phyloP scores from a whole-genome alignment of 768 basidiomycete species.

The Macrolepiota dolichaula region DNA sequence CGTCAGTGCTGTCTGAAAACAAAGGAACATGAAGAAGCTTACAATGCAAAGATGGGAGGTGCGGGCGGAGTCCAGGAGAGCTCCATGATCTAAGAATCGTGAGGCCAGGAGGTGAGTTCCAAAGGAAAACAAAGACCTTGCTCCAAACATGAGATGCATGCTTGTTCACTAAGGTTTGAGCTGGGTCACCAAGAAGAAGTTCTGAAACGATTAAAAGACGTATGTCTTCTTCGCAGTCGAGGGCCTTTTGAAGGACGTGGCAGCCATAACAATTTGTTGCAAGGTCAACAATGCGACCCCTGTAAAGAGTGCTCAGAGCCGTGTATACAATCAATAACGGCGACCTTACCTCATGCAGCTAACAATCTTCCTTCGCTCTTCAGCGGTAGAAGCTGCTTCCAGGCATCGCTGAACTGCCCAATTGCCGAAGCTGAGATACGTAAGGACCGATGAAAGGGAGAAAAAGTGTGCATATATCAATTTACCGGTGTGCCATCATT shows the following conservation, averaged over 20 bases:
- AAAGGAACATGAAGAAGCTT: constrained; percentile 23
- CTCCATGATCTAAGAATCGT: constrained; percentile 71
- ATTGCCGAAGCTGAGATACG: constrained; percentile 69
- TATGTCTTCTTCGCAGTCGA: constrained; percentile 88
- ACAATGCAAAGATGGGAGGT: constrained; percentile 87
- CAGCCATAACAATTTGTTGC: constrained; percentile 90
- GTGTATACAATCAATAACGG: neutral
- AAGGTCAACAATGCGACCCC: constrained; percentile 81
- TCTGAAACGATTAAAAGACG: constrained; percentile 81
- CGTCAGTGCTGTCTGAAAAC: neutral
- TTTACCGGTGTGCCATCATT: constrained; percentile 88
- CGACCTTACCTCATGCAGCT: constrained; percentile 73
- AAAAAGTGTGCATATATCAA: neutral
- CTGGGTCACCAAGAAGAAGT: constrained; percentile 79
- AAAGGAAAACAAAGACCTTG: constrained; percentile 48
- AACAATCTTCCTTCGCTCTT: constrained; percentile 79
- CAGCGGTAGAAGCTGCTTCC: constrained; percentile 70
- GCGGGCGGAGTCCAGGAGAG: constrained; percentile 83
- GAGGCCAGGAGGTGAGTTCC: neutral
- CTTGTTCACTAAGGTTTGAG: constrained; percentile 84
- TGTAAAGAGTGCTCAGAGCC: constrained; percentile 22
- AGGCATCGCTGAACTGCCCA: constrained; percentile 90
- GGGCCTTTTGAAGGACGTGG: constrained; percentile 85
- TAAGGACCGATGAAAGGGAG: constrained; percentile 4
- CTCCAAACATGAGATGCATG: constrained; percentile 93